phyloP scores from a whole-genome alignment of 2,329 filamentous ascomycete genomes.

The Fusarium ambrosium region DNA sequence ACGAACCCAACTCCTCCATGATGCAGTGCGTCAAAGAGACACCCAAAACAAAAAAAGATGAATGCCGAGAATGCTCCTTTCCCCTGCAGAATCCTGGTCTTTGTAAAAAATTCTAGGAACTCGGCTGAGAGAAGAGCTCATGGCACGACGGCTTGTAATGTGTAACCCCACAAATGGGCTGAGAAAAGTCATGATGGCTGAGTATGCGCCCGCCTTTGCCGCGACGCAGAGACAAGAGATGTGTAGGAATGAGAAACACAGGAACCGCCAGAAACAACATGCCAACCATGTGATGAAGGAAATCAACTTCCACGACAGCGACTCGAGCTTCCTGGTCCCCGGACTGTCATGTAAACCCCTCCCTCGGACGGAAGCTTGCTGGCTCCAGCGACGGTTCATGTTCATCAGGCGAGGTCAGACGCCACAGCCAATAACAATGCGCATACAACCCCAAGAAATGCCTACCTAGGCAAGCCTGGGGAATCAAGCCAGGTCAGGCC shows the following conservation, averaged over 20 bases:
- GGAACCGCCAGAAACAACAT: slow-evolving; percentile 3
- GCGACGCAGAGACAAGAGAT: not conserved
- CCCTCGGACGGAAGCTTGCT: slow-evolving; percentile 23
- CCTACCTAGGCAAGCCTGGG: slow-evolving; percentile 18
- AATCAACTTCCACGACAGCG: slow-evolving; percentile 10
- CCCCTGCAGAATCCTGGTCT: not conserved
- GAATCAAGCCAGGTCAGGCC: slow-evolving; percentile 13
- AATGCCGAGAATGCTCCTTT: not conserved
- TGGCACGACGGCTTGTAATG: slow-evolving; percentile 5
- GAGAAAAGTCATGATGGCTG: slow-evolving; percentile 16
- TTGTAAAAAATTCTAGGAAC: not conserved
- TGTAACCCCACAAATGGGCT: slow-evolving; percentile 29
- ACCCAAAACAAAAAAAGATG: not conserved
- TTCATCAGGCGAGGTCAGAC: slow-evolving; percentile 19
- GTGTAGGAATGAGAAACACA: not conserved
- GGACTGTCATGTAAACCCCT: slow-evolving; percentile 17
- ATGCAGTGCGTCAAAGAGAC: not conserved
- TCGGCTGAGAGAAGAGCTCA: slow-evolving; percentile 5
- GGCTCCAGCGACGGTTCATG: slow-evolving; percentile 20
- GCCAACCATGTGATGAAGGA: slow-evolving; percentile 15
- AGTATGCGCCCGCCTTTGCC: slow-evolving; percentile 9
- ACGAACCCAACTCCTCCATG: not conserved
- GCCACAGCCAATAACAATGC: slow-evolving; percentile 22
- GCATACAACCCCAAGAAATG: slow-evolving; percentile 18
- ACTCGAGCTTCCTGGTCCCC: slow-evolving; percentile 29